Conservation (phyloP, 2,329 filamentous ascomycete species). For the Ophiocordyceps camponoti-floridani region DNA sequence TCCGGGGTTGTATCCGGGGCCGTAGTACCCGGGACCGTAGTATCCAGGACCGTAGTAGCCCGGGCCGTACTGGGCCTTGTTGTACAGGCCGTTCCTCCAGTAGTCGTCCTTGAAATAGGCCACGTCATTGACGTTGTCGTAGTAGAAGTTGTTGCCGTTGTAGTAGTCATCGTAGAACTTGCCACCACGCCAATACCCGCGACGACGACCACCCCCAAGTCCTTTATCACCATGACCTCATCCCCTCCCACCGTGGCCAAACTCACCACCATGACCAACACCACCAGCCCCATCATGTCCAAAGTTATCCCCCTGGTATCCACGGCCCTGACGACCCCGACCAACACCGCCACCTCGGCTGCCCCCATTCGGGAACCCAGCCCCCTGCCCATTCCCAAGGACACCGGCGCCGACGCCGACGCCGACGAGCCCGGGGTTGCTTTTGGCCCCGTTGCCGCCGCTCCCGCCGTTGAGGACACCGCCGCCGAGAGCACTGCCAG, state of each 20-base stretch:
- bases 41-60: not conserved
- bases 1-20: not conserved
- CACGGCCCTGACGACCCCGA: no score
- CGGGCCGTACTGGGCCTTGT: not conserved
- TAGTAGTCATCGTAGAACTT: not conserved
- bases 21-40: not conserved
- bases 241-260: not conserved
- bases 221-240: not conserved
- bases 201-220: not conserved
- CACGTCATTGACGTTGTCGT: not conserved
- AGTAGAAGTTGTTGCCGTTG: not conserved
- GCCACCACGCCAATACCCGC: not conserved
- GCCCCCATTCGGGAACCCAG: not conserved
- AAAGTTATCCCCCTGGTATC: no score
- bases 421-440: not conserved
- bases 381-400: not conserved
- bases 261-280: not conserved
- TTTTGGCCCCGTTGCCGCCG: not conserved
- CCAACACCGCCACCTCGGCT: not conserved
- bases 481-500: not conserved
- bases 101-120: not conserved
- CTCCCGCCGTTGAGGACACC: not conserved
- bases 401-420: not conserved
- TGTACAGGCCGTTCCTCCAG: not conserved
- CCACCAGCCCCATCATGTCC: not conserved